Evolutionary conservation across 1,284 basidiomycete genomes (phyloP), one percentile per base, ranked within the genome.

Genomic region (Rugosomyces carneus): DNA sequence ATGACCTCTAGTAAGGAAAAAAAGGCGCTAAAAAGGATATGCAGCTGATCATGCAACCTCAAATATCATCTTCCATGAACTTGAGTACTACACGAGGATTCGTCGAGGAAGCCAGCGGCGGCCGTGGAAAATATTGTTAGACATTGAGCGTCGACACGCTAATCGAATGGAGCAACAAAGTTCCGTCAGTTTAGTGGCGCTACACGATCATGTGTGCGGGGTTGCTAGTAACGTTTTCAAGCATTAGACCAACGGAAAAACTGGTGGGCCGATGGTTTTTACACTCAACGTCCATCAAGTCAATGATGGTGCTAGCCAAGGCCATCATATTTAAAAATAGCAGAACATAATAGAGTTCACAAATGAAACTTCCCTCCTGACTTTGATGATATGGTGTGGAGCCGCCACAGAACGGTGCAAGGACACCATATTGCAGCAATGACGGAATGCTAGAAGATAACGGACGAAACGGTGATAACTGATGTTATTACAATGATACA

Each of bases 91-190:
- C 45, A 47, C 37, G 40, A 35, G 24, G 37, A 29, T 11, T 31
- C 35, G 38, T n/a, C 23, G 32, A 29, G 23, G 32, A 35, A 6
- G 18, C 18, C 5, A 10, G 6, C 16, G 7, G 34, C 34, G 7
- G 15, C 34, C 19, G 16, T 35, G 21, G 32, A 21, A 16, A 36
- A 16, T 23, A 42, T 10, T 16, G 24, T 24, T 40, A 16, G 23
- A 40, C 38, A 18, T 40, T 11, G 37, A 40, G 43, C 19, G 27
- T 32, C 20, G 10, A 32, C 11, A 20, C 7, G 18, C 34, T 21
- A 21, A 44, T 37, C 19, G 29, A 42, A 42, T 20, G 27, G 40
- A 23, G 40, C 34, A 42, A 19, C 20, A 29, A 29, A 29, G 9
- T 29, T 29, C 27, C 34, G 29, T 15, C 26, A 16, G 15, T 41